Evolutionary conservation across 352 stramenopile genomes (phyloP).

Genomic region (Phytopythium aichiense): DNA sequence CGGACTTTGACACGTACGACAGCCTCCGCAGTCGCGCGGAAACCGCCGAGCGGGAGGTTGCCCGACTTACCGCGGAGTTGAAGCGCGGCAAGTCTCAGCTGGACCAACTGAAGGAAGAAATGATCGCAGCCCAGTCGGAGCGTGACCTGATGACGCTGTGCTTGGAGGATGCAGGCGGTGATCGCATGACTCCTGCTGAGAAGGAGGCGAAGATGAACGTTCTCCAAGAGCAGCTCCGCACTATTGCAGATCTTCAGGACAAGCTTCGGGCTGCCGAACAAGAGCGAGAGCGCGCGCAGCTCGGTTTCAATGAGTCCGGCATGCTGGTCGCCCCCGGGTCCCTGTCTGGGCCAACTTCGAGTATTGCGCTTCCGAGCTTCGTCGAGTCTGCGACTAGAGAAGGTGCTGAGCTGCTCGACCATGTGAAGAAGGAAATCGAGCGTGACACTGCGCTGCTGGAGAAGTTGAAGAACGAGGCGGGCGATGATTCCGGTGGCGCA

Average conservation of each 20-base stretch:
- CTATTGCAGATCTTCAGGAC: slow-evolving; percentile 78
- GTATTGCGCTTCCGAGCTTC: slow-evolving; percentile 36
- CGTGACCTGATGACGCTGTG: slow-evolving; percentile 74
- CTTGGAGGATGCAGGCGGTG: slow-evolving; percentile 42
- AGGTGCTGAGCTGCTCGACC: slow-evolving; percentile 58
- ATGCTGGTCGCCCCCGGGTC: slow-evolving; percentile 11
- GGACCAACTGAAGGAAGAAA: slow-evolving; percentile 80
- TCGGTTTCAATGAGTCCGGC: slow-evolving; percentile 24
- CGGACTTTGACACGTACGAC: slow-evolving; percentile 73
- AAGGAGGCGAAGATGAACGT: slow-evolving; percentile 60
- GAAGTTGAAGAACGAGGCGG: slow-evolving; percentile 56
- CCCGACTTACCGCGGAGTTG: slow-evolving; percentile 61
- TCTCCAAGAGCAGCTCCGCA: slow-evolving; percentile 74
- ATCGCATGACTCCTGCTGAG: slow-evolving; percentile 26
- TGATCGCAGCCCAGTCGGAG: slow-evolving; percentile 82
- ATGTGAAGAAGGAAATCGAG: slow-evolving; percentile 76
- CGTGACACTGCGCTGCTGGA: slow-evolving; percentile 71
- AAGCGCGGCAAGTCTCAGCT: slow-evolving; percentile 78
- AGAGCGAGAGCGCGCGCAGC: slow-evolving; percentile 58
- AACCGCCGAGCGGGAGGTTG: slow-evolving; percentile 77
- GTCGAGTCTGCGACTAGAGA: slow-evolving; percentile 48
- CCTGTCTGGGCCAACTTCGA: slow-evolving; percentile 13
- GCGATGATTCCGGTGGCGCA: slow-evolving; percentile 31
- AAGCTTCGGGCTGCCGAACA: slow-evolving; percentile 60
- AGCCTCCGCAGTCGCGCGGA: slow-evolving; percentile 70